Evolutionary conservation across 176 grass and related monocot species (phyloP).

Genomic region (Eragrostis nindensis): DNA sequence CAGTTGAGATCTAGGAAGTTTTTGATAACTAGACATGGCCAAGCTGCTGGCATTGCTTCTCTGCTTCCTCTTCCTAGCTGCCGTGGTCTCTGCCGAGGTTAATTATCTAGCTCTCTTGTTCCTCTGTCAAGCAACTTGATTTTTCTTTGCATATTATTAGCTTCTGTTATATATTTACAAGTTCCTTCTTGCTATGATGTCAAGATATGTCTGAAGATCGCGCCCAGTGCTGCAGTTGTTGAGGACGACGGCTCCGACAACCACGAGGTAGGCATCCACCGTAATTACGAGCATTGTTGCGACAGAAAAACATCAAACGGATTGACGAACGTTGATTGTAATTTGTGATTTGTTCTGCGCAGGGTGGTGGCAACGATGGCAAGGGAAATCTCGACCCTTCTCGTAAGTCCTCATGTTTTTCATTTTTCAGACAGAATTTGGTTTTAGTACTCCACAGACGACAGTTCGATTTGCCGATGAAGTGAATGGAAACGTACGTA

Average conservation of each 20-base stretch:
- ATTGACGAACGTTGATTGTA: background rate
- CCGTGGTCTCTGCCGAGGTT: background rate
- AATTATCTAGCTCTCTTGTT: background rate
- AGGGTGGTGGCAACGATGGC: background rate
- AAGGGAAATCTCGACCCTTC: constrained; percentile 22
- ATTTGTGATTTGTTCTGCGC: background rate
- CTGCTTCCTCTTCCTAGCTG: background rate
- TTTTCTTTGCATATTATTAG: background rate
- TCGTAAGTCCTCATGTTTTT: background rate
- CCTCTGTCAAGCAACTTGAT: background rate
- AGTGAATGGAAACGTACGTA: background rate
- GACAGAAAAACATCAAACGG: too few relatives aligned
- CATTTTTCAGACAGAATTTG: background rate
- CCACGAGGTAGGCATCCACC: background rate
- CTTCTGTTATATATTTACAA: background rate
- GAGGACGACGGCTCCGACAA: background rate
- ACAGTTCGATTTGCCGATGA: too few relatives aligned
- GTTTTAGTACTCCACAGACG: too few relatives aligned
- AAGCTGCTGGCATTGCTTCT: background rate
- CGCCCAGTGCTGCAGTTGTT: too few relatives aligned
- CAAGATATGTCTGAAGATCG: background rate
- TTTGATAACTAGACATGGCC: background rate
- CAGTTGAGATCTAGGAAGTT: background rate
- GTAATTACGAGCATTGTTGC: too few relatives aligned
- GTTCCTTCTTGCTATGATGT: background rate